Base-by-base conservation (phyloP, 2,329 filamentous ascomycete species). In the Aspergillus awamori region DNA sequence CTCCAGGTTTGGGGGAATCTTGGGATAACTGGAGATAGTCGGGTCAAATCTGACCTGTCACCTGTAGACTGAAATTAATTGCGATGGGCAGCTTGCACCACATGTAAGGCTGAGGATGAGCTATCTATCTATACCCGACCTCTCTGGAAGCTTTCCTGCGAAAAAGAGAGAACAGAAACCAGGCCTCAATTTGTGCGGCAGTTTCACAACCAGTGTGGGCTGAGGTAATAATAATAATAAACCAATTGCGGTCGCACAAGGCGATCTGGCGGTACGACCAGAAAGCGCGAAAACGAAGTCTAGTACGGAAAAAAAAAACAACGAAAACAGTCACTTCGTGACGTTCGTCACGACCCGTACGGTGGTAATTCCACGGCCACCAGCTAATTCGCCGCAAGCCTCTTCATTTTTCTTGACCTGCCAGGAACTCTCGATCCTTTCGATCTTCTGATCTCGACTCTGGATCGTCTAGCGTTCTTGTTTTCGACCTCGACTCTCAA, bases 381-480 rank as follows among this genome's bases (percentile, higher is more conserved):
- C 67, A 68, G 60, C 62, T 64, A 67, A 74, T 67, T 68, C 63
- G 66, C 65, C 60, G 58, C 61, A 51, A 59, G 58, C 61, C 61
- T 61, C 58, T 61, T 63, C 60, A 59, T 61, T 63, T 65, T 63
- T 65, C 69, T 73, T 69, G 65, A 67, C 68, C 68, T 70, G 61
- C 69, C 60, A 62, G 60, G 60, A 62, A 64, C 62, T 62, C 56
- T 64, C 57, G 48, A 57, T 53, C 56, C 60, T 64, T 58, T 61
- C 61, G 62, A 64, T 65, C 63, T 65, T 63, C 56, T 70, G 66
- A 70, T 68, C 69, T 72, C 65, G 69, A 72, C 69, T 36, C 64
- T 70, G 68, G 68, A 68, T 72, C 66, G 67, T 70, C 68, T 68
- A 68, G 67, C 69, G 65, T 67, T 72, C 67, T 69, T 67, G 66